Evolutionary conservation across 768 basidiomycete genomes (phyloP).

Genomic region (Postia placenta): DNA sequence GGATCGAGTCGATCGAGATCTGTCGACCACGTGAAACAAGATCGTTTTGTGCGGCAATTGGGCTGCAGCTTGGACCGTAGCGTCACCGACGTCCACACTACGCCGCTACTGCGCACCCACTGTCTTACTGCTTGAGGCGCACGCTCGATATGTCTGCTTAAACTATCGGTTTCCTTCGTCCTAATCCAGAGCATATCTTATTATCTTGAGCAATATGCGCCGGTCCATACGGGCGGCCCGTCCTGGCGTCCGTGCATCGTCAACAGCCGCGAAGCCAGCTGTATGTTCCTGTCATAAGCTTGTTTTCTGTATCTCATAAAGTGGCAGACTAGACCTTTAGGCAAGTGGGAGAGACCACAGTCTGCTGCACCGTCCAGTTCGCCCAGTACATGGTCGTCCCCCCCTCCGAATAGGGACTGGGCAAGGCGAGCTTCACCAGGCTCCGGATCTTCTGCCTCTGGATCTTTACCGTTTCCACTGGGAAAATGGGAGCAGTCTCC

Average conservation of each 20-base stretch:
- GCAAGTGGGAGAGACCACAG: conserved; percentile 8
- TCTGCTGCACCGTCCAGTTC: not conserved
- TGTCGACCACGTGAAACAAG: no score
- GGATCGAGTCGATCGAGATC: no score
- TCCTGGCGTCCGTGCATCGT: conserved; percentile 11
- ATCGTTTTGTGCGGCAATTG: no score
- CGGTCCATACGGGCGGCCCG: conserved; percentile 15
- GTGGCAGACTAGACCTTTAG: conserved; percentile 8
- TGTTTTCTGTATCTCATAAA: not conserved
- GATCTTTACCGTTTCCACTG: not conserved
- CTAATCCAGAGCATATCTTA: no score
- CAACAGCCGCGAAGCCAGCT: conserved; percentile 16
- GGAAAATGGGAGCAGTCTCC: not conserved
- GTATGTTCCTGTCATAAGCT: conserved; percentile 5
- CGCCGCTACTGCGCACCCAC: no score
- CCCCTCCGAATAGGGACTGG: conserved; percentile 13
- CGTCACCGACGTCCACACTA: no score
- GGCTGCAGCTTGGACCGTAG: no score
- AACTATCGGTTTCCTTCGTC: no score
- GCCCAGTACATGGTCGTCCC: not conserved
- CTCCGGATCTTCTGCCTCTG: not conserved
- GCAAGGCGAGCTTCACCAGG: not conserved
- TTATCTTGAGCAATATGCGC: no score
- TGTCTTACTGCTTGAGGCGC: no score
- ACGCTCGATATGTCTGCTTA: no score